Evolutionary conservation across 495 filamentous ascomycete species (phyloP), one percentile per base, ranked within the genome.

Genomic region (Aspergillus indologenus): DNA sequence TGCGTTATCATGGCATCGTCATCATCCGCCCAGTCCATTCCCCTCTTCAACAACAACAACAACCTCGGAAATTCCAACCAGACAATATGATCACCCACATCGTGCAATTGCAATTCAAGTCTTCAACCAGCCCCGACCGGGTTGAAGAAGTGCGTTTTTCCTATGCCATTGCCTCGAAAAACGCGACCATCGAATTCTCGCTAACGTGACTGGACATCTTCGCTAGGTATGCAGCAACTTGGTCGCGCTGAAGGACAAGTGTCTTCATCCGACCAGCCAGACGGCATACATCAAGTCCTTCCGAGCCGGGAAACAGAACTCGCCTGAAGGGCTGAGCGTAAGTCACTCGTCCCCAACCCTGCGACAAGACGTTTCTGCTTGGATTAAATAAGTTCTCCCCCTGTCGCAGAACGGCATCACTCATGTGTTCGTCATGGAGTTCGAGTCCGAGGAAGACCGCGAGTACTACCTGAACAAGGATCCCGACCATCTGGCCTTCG

Each of bases 301-400:
- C 6, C 80, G 75, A 3, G 88, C 84, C 1, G 87, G 89, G 0
- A 72, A 65, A 53, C 81, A 90, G 59, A 87, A 85, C 63, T 89
- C 84, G 1, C 72, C 73, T 0, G 87, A 90, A 68, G 85, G 82
- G 5, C 69, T 79, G 20, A 80, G 86, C 67, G 87, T 90, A 75
- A 56, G 65, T 58, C n/a, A n/a, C n/a, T n/a, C n/a, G n/a, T n/a
- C n/a, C n/a, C n/a, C n/a, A n/a, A n/a, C n/a, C n/a, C n/a, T n/a
- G n/a, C n/a, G n/a, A n/a, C n/a, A n/a, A n/a, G n/a, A n/a, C n/a
- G n/a, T n/a, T n/a, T n/a, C n/a, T n/a, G n/a, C n/a, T n/a, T n/a
- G n/a, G n/a, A n/a, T n/a, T n/a, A n/a, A n/a, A n/a, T 90, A 75
- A 56, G 65, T 58, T 8, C 18, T 34, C 24, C 23, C 45, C 19